Evolutionary conservation across 257 asterid genomes (phyloP).

Genomic region (Penstemon eatonii): DNA sequence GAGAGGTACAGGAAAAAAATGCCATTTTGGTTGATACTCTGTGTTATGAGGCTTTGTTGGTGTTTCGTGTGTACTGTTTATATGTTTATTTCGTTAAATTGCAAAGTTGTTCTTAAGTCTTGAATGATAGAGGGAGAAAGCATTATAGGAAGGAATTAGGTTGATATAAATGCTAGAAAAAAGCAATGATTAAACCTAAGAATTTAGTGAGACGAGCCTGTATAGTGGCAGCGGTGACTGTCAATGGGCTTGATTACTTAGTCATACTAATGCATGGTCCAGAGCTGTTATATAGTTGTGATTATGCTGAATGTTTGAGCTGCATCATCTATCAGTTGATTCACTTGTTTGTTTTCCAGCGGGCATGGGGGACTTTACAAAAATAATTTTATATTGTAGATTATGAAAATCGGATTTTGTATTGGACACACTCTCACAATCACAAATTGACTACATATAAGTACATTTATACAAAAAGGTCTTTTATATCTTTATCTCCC

Average conservation of each 20-base stretch:
- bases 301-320: not conserved
- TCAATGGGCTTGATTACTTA: not conserved
- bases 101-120: no score
- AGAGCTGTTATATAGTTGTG: not conserved
- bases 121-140: not conserved
- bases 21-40: no score
- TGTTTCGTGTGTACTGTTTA: no score
- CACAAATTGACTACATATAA: not conserved
- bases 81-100: no score
- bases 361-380: not conserved
- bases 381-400: not conserved
- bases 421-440: not conserved
- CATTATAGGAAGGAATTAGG: not conserved
- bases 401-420: not conserved
- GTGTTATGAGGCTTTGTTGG: no score
- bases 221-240: not conserved
- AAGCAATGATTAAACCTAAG: not conserved
- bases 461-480: no score
- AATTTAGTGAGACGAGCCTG: not conserved
- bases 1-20: slow-evolving; percentile 40
- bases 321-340: not conserved
- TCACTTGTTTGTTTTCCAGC: not conserved
- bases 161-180: not conserved
- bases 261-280: slow-evolving; percentile 1
- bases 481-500: no score